phyloP scores from a whole-genome alignment of 371 early-diverging fungal genomes.

The Mucor mucedo region DNA sequence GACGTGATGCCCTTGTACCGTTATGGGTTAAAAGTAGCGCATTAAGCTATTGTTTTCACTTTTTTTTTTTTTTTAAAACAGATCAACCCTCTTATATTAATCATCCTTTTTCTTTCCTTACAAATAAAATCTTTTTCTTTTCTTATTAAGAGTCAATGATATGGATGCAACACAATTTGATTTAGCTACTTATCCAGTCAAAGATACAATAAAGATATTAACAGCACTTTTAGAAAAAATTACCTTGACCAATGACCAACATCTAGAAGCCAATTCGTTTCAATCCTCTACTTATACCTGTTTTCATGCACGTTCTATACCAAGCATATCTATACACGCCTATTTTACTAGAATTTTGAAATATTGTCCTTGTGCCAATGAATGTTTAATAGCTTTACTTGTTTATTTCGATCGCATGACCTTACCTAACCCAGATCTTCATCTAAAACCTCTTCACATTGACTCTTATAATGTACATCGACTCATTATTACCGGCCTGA shows the following conservation, averaged over 20 bases:
- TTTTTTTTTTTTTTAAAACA: too few relatives aligned
- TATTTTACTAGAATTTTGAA: slow-evolving; percentile 87
- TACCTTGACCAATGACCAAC: slow-evolving; percentile 31
- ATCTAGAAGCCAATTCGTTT: slow-evolving; percentile 17
- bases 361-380: slow-evolving; percentile 90
- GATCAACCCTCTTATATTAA: too few relatives aligned
- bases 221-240: slow-evolving; percentile 35
- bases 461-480: slow-evolving; percentile 91
- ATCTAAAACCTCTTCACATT: slow-evolving; percentile 66
- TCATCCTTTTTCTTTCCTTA: too few relatives aligned
- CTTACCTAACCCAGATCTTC: slow-evolving; percentile 41
- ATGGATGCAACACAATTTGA: slow-evolving; percentile 22
- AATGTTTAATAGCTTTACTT: slow-evolving; percentile 80
- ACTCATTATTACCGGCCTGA: slow-evolving; percentile 81
- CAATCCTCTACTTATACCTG: slow-evolving; percentile 29
- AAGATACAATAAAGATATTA: slow-evolving; percentile 40
- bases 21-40: too few relatives aligned
- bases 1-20: too few relatives aligned
- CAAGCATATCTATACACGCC: slow-evolving; percentile 81
- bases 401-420: slow-evolving; percentile 84
- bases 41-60: too few relatives aligned
- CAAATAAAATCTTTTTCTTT: background rate
- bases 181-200: slow-evolving; percentile 33
- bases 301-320: slow-evolving; percentile 90
- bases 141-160: background rate